These are phyloP conservation scores for Schizophyllum amplum DNA, from an alignment of 1,284 basidiomycete species.

Conservation along the genomic window DNA sequence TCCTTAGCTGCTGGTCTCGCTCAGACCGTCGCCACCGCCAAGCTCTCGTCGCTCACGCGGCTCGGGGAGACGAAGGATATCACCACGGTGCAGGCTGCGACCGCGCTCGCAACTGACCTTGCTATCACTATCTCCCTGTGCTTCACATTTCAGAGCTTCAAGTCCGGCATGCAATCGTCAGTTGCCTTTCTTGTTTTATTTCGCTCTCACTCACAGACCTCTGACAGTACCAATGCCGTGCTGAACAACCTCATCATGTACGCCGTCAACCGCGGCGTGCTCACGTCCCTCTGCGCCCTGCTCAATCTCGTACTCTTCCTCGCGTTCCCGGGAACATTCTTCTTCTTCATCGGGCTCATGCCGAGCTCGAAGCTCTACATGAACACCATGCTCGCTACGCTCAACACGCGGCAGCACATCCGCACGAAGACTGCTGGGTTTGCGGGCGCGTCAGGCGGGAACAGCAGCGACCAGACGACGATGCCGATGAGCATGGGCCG, in stretches of 20 bases:
- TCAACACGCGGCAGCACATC: slow-evolving; percentile 14
- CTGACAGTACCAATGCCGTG: slow-evolving; percentile 13
- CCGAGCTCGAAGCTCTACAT: slow-evolving; percentile 20
- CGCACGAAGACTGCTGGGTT: background rate
- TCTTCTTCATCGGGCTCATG: slow-evolving; percentile 18
- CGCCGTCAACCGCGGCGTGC: slow-evolving; percentile 18
- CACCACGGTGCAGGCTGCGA: slow-evolving; percentile 12
- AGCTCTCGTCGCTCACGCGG: background rate
- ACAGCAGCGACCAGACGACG: background rate
- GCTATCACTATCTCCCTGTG: slow-evolving; percentile 14
- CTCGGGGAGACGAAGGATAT: slow-evolving; percentile 5
- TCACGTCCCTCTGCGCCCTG: slow-evolving; percentile 16
- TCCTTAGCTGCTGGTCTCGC: background rate
- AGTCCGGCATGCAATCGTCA: slow-evolving; percentile 11
- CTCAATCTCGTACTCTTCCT: slow-evolving; percentile 19
- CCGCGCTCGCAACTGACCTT: slow-evolving; percentile 14
- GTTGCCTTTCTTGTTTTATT: slow-evolving; percentile 3
- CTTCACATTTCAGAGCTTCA: slow-evolving; percentile 11
- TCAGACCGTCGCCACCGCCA: background rate
- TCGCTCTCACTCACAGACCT: background rate
- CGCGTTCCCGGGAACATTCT: slow-evolving; percentile 16
- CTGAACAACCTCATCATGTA: slow-evolving; percentile 17
- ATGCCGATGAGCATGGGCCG: background rate
- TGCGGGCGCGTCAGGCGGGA: background rate
- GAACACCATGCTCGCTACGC: slow-evolving; percentile 20